Conservation (phyloP, 2,329 filamentous ascomycete genomes). For the Fusarium transvaalense region DNA sequence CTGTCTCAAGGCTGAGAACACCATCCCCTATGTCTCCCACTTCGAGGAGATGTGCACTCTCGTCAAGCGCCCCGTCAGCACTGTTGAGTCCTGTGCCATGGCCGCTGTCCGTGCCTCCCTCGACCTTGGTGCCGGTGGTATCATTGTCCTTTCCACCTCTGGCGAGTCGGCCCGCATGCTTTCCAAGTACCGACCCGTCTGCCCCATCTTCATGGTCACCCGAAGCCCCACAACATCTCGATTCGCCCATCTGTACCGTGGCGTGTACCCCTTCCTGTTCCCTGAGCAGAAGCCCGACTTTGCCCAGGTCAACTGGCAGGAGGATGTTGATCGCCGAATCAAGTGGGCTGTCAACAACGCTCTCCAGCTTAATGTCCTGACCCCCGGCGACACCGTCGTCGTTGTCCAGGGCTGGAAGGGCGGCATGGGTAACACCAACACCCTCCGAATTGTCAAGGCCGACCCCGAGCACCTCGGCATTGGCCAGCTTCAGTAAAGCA, state of each 20-base stretch:
- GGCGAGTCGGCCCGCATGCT: constrained; percentile 94
- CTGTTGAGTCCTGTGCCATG: constrained; percentile 96
- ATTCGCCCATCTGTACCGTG: constrained; percentile 95
- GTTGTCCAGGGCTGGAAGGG: constrained; percentile 93
- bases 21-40: constrained; percentile 95
- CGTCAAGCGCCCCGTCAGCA: constrained; percentile 84
- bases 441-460: constrained; percentile 73
- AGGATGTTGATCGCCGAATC: constrained; percentile 96
- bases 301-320: constrained; percentile 92
- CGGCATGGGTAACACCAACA: constrained; percentile 93
- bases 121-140: constrained; percentile 95
- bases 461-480: constrained; percentile 70
- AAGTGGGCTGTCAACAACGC: constrained; percentile 96
- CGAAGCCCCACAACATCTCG: constrained; percentile 85
- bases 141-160: constrained; percentile 95
- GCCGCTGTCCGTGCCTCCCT: constrained; percentile 94
- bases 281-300: constrained; percentile 95
- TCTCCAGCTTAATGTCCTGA: constrained; percentile 82
- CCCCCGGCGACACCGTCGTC: constrained; percentile 79
- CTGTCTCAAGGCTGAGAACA: constrained; percentile 95
- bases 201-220: constrained; percentile 99
- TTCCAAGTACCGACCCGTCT: constrained; percentile 98
- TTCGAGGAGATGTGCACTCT: constrained; percentile 95
- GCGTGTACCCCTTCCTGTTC: constrained; percentile 98
- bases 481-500: constrained; percentile 55